phyloP scores from a whole-genome alignment of 1,139 yeast species.

The Kodamaea arcana region DNA sequence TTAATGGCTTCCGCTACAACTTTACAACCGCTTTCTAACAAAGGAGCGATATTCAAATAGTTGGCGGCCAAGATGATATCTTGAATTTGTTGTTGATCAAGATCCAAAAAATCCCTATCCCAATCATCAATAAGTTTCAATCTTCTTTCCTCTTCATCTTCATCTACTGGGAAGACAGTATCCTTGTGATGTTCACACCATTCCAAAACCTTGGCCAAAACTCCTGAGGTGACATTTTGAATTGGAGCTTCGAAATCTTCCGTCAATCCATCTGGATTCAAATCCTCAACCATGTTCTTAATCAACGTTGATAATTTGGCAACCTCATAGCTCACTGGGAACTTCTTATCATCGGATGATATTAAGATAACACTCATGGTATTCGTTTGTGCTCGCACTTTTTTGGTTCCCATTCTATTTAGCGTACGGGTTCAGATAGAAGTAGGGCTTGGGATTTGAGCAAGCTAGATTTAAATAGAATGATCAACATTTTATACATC shows the following conservation, averaged over 20 bases:
- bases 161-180: slow-evolving; percentile 67
- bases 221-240: slow-evolving; percentile 83
- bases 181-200: slow-evolving; percentile 97
- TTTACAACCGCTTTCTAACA: slow-evolving; percentile 93
- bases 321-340: slow-evolving; percentile 72
- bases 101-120: slow-evolving; percentile 93
- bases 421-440: too few relatives aligned
- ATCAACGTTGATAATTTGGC: slow-evolving; percentile 87
- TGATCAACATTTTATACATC: too few relatives aligned
- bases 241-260: slow-evolving; percentile 83
- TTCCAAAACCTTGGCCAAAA: slow-evolving; percentile 84
- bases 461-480: too few relatives aligned
- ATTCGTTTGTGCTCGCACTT: too few relatives aligned
- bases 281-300: slow-evolving; percentile 85
- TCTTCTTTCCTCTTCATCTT: slow-evolving; percentile 68
- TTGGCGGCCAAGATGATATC: slow-evolving; percentile 95
- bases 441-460: too few relatives aligned
- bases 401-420: too few relatives aligned
- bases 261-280: slow-evolving; percentile 56
- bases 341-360: slow-evolving; percentile 69
- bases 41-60: slow-evolving; percentile 86
- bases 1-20: slow-evolving; percentile 97
- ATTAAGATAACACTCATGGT: slow-evolving; percentile 46
- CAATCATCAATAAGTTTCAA: slow-evolving; percentile 86
- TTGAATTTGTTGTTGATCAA: slow-evolving; percentile 96